phyloP scores from a whole-genome alignment of 306 rosid species.

The Sicyos edulis region DNA sequence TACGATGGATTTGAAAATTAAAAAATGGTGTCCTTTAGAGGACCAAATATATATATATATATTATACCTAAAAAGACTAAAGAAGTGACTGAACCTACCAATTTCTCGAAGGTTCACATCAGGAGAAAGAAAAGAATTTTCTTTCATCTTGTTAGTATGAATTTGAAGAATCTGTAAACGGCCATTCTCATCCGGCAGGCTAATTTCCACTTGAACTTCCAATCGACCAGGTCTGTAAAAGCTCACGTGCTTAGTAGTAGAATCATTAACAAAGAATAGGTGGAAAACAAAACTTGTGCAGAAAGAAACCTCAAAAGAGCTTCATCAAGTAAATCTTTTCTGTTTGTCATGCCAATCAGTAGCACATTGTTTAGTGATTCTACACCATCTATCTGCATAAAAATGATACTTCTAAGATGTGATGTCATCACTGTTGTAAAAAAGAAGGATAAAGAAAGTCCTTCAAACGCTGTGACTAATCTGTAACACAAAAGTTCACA shows the following conservation, averaged over 20 bases:
- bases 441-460: neutral
- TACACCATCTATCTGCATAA: slow-evolving; percentile 94
- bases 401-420: slow-evolving; percentile 27
- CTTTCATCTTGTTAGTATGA: slow-evolving; percentile 97
- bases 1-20: neutral
- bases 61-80: neutral
- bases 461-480: neutral
- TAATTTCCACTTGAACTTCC: slow-evolving; percentile 97
- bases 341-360: slow-evolving; percentile 99
- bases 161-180: slow-evolving; percentile 94
- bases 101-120: slow-evolving; percentile 90
- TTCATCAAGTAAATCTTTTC: slow-evolving; percentile 97
- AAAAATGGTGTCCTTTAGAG: neutral
- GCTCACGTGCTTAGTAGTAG: neutral
- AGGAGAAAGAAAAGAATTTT: slow-evolving; percentile 88
- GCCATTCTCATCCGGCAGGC: slow-evolving; percentile 98
- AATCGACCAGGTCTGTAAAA: slow-evolving; percentile 82
- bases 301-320: slow-evolving; percentile 76
- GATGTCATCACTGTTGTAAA: slow-evolving; percentile 13
- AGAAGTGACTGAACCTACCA: slow-evolving; percentile 49
- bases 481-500: slow-evolving; percentile 19
- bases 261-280: neutral
- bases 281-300: neutral
- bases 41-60: neutral
- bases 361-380: slow-evolving; percentile 93